Conservation (phyloP, 257 asterid genomes). For the Przewalskia tangutica region DNA sequence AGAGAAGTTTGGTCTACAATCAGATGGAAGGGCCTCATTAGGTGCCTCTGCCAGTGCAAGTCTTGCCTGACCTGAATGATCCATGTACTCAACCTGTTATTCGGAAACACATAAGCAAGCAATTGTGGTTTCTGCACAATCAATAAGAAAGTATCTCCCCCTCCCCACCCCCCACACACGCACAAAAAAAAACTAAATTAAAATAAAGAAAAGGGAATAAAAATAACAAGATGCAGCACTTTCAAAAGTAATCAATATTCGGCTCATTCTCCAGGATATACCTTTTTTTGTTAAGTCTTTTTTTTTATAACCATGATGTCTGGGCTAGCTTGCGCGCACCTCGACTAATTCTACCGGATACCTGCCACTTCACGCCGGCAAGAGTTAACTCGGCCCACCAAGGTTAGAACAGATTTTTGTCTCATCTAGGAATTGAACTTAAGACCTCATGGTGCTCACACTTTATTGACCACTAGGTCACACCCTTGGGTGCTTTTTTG, state of each 20-base stretch:
- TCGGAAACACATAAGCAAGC: neutral
- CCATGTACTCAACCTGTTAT: slow-evolving; percentile 71
- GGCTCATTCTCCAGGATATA: neutral
- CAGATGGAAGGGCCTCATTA: slow-evolving; percentile 78
- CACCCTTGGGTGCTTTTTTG: neutral
- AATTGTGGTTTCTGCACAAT: neutral
- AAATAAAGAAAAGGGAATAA: neutral
- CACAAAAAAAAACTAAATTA: neutral
- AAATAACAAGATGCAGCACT: neutral
- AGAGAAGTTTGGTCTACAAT: slow-evolving; percentile 84
- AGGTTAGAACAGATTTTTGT: too few relatives aligned
- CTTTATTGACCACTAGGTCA: too few relatives aligned
- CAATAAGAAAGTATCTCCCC: neutral
- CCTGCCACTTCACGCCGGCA: too few relatives aligned
- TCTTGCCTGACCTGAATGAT: slow-evolving; percentile 78
- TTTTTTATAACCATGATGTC: too few relatives aligned
- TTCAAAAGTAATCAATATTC: neutral
- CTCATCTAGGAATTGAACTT: too few relatives aligned
- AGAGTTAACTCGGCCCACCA: too few relatives aligned
- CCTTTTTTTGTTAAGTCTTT: neutral
- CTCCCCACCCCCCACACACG: neutral
- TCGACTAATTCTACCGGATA: too few relatives aligned
- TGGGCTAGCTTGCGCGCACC: too few relatives aligned
- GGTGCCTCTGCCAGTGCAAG: slow-evolving; percentile 91
- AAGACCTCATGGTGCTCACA: too few relatives aligned